A percentile compares a stretch with the other conserved stretches of the same genome.
phyloP scores from a whole-genome alignment of 139 green algal species.

The Spirogloea muscicola region DNA sequence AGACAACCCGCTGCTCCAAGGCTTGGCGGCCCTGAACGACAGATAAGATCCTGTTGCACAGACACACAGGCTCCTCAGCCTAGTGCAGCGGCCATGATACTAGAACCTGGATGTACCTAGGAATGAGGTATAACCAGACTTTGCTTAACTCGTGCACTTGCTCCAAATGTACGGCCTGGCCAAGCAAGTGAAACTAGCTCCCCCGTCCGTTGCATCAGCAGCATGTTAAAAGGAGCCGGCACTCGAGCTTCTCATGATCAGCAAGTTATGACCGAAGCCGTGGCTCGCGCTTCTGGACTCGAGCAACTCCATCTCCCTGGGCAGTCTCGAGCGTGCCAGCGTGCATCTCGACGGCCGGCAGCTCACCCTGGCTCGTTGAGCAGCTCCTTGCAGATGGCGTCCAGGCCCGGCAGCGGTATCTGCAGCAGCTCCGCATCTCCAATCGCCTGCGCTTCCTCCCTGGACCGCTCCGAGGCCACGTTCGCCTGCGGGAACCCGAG shows the following conservation, averaged over 20 bases:
- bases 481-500: too few species aligned
- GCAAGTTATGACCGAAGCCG: too few species aligned
- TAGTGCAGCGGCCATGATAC: too few species aligned
- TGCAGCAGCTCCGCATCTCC: constrained; percentile 5
- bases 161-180: too few species aligned
- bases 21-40: constrained; percentile 21
- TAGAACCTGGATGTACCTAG: background rate
- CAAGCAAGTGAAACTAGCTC: background rate
- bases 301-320: background rate
- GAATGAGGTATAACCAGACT: background rate
- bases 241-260: background rate
- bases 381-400: constrained; percentile 31
- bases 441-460: background rate
- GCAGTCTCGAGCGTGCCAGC: background rate
- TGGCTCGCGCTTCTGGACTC: background rate
- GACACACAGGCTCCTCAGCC: constrained; percentile 8
- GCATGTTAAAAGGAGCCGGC: background rate
- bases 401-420: constrained; percentile 27
- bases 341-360: background rate
- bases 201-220: background rate
- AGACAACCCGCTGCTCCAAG: constrained; percentile 34
- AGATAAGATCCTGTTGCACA: constrained; percentile 6
- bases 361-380: constrained; percentile 29
- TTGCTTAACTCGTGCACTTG: background rate
- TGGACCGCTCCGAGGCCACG: too few species aligned